Conservation (phyloP, 2,329 filamentous ascomycete genomes). For the Alternaria sp. region DNA sequence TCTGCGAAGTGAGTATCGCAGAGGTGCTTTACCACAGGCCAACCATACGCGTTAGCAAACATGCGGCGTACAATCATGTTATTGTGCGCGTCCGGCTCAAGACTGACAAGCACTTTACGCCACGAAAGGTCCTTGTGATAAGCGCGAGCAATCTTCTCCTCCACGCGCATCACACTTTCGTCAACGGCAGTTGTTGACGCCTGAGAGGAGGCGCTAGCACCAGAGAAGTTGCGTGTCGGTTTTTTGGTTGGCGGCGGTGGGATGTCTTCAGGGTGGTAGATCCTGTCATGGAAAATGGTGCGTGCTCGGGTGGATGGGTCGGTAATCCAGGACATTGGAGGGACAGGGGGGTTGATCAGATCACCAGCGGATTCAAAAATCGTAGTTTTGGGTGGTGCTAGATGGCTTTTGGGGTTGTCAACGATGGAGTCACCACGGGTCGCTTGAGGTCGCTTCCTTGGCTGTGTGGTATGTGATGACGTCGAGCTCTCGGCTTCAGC, state of each 20-base stretch:
- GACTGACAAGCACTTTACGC: conserved; percentile 94
- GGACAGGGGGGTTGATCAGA: conserved; percentile 87
- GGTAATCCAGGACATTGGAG: conserved; percentile 80
- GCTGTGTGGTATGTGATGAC: conserved; percentile 21
- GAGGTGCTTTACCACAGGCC: conserved; percentile 95
- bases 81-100: conserved; percentile 98
- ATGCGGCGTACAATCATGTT: conserved; percentile 96
- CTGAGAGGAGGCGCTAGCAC: conserved; percentile 42
- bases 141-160: conserved; percentile 96
- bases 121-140: conserved; percentile 93
- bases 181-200: conserved; percentile 44
- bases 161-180: conserved; percentile 80
- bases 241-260: conserved; percentile 74
- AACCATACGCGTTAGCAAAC: conserved; percentile 97
- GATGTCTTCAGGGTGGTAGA: conserved; percentile 94
- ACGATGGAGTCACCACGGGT: conserved; percentile 62
- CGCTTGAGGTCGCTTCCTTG: conserved; percentile 53
- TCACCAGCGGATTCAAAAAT: conserved; percentile 96
- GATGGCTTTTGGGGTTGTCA: conserved; percentile 59
- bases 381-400: conserved; percentile 86
- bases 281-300: conserved; percentile 95
- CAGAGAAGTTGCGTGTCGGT: conserved; percentile 48
- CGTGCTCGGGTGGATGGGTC: conserved; percentile 83
- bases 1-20: conserved; percentile 95
- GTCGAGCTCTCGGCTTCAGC: conserved; percentile 19